Evolutionary conservation across 2,329 filamentous ascomycete species (phyloP), one percentile per base, ranked within the genome.

Genomic region (Botryosphaeria dothidea): DNA sequence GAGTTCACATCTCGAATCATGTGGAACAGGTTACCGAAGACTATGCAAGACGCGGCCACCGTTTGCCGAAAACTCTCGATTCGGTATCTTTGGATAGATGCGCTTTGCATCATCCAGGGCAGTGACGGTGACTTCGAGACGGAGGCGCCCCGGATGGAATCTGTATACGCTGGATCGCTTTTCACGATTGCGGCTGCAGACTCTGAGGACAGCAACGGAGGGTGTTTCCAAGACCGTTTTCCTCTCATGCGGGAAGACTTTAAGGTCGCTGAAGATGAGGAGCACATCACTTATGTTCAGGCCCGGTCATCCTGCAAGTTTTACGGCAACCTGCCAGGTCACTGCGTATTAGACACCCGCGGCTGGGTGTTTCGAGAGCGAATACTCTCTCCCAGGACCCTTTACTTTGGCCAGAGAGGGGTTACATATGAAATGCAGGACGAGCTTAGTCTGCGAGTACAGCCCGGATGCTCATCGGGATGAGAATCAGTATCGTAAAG

Each of bases 31-130:
- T 23, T 66, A 6, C 61, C 61, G 19, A 38, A 34, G 17, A 66
- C 61, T 3, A 43, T 66, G 27, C 65, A 29, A 21, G 73, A 75
- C 66, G 73, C 74, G 3, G 65, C 75, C 25, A 70, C 74, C 34
- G 73, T 76, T 17, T 74, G 72, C 27, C 69, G 74, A 2, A 72
- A 74, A 43, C 68, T 77, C 2, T 73, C 72, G 4, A 34, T 75
- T n/a, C 69, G 72, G 2, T 77, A 75, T 49, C 66, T 77, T 11
- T 77, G 75, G 74, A 76, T 76, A 17, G 75, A 77, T 57, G 71
- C 69, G 0, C 66, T 77, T 1, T 77, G 75, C 58, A 77, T 76
- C 25, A 72, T 76, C 3, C 75, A 77, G 67, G 74, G 76, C 41
- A 71, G 68, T 6, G 52, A 69, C 4, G 65, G 71, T 9, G 75